Conservation (phyloP, 129 eudicot genomes). For the Chrysanthemum seticuspe region DNA sequence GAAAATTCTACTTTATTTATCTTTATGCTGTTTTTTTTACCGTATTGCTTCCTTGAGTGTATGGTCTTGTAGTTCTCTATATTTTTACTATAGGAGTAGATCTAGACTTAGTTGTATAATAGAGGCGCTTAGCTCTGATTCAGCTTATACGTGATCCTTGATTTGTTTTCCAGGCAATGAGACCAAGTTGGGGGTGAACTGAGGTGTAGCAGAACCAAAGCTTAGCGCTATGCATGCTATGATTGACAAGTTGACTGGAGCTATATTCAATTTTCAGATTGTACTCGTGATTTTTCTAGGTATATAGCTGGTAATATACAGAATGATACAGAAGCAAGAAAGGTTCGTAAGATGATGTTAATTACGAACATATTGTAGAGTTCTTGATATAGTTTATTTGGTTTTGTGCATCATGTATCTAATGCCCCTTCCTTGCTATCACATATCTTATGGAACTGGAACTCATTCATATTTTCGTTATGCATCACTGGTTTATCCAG, state of each 20-base stretch:
- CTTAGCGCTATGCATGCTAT: constrained; percentile 97
- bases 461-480: constrained; percentile 30
- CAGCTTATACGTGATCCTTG: constrained; percentile 9
- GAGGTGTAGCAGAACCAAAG: constrained; percentile 97
- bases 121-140: neutral
- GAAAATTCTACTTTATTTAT: too few species aligned
- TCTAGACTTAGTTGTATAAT: neutral
- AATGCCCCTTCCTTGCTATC: constrained; percentile 8
- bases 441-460: constrained; percentile 6
- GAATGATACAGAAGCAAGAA: constrained; percentile 95
- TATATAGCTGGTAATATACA: constrained; percentile 84
- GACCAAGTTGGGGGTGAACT: constrained; percentile 95
- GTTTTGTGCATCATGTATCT: constrained; percentile 8
- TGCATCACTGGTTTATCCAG: constrained; percentile 96
- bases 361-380: neutral
- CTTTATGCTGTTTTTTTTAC: too few species aligned
- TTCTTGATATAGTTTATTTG: neutral
- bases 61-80: neutral
- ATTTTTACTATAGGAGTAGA: neutral
- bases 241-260: constrained; percentile 98
- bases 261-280: constrained; percentile 92
- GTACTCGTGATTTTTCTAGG: constrained; percentile 92
- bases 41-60: neutral
- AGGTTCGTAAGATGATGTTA: constrained; percentile 47
- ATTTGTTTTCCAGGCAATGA: constrained; percentile 65